Evolutionary conservation across 371 early-diverging fungal species (phyloP), one percentile per base, ranked within the genome.

Genomic region (Capniomyces stellatus): DNA sequence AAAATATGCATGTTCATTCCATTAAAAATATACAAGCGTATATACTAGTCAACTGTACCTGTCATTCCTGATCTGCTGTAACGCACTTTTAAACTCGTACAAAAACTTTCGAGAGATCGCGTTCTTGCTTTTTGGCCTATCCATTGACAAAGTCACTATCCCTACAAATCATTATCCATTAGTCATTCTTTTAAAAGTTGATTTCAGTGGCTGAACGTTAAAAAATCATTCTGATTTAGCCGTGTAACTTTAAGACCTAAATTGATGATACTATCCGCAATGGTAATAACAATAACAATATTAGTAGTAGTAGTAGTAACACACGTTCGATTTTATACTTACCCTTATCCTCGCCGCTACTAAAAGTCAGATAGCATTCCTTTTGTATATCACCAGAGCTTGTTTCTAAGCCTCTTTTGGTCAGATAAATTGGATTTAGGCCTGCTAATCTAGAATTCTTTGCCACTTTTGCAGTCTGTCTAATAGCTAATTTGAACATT

Each of bases 41-140:
- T 12, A 25, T 47, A n/a, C 0, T 13, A 39, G 54, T 54, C 2
- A 21, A 75, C 72, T 64, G 35, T 44, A 52, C 53, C 3, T 61
- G 55, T 79, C 82, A 58, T 78, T 79, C 21, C 88, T 75, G 13
- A 88, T 65, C 43, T 74, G 71, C 21, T 75, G 66, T 3, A 92
- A 64, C 0, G 81, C 77, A 3, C 64, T 64, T 46, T 79, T 73
- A 60, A 95, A 82, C 59, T 89, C 75, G 4, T 58, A 55, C 29
- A 95, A 70, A 22, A 95, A 71, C 51, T 76, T 74, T 28, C 78
- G 72, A 1, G 92, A 92, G 22, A 95, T 66, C 8, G 96, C 94
- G 64, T 95, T 95, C 64, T 78, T 87, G 12, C 89, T 83, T 27
- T 71, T 67, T 39, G 96, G 92, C 2, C 94, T 77, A 70, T 92